These are phyloP conservation scores for Pyricularia sp. DNA, from an alignment of 2,329 filamentous ascomycete species.

Conservation along the genomic window DNA sequence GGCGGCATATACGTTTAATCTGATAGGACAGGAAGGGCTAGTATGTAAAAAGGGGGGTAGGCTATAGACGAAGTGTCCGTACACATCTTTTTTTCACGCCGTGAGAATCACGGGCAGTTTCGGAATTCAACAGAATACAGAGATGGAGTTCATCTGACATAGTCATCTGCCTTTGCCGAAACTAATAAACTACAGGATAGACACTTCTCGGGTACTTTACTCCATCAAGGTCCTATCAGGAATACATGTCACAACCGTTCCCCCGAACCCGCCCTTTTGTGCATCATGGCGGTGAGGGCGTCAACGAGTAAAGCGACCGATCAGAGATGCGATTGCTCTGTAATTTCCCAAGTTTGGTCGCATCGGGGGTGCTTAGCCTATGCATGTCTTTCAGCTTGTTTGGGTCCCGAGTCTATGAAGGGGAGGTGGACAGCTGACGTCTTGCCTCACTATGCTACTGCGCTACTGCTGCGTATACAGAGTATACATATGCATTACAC, in stretches of 20 bases:
- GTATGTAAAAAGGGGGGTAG: background rate
- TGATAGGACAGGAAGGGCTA: background rate
- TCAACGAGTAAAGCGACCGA: background rate
- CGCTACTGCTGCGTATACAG: too few relatives aligned
- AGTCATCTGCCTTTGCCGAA: background rate
- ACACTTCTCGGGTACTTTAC: background rate
- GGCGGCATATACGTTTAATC: background rate
- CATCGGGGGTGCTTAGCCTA: background rate
- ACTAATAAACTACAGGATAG: background rate
- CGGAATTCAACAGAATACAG: background rate
- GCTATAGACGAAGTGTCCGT: background rate
- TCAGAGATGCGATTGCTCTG: background rate
- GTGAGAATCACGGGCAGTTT: background rate
- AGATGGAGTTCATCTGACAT: background rate
- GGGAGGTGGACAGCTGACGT: too few relatives aligned
- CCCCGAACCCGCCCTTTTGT: background rate
- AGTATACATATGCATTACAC: too few relatives aligned
- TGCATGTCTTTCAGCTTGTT: background rate
- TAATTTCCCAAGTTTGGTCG: background rate
- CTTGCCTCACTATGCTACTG: too few relatives aligned
- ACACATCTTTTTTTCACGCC: background rate
- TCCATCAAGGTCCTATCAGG: too few relatives aligned
- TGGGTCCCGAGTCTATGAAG: too few relatives aligned
- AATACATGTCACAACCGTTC: too few relatives aligned
- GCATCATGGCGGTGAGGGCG: background rate